Evolutionary conservation across 305 asterid genomes (phyloP), one percentile per base, ranked within the genome.

Genomic region (Rubia balearica): DNA sequence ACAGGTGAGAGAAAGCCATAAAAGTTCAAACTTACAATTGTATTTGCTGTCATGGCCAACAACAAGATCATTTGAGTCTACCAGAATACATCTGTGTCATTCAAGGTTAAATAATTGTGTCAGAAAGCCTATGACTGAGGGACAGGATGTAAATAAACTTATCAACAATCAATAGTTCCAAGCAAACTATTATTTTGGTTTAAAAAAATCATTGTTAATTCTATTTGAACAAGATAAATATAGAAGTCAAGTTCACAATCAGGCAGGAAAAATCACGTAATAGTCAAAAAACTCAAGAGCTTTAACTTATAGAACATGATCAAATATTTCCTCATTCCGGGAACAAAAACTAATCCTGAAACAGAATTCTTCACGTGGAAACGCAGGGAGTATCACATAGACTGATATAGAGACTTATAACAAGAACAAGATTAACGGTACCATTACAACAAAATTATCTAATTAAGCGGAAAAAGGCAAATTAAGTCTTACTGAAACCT

Each of bases 41-140:
- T 91, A 91, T 73, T 91, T 94, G 82, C 88, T 83, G 38, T 94
- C 99, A 74, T 94, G 99, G 65, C 99, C 99, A 67, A 91, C 88
- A 57, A 94, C 97, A 21, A 33, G 78, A 73, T 94, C 99, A 71
- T 87, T 85, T 82, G 81, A 96, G 78, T 91, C 97, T 67, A 94
- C 99, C 96, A 94, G 85, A 75, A 94, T 94, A 76, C 99, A 94
- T 77, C 99, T 94, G 90, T 83, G 78, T 43, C 73, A 65, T 21
- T n/a, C 74, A 67, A n/a, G 64, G 40, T 48, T 62, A 60, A 55
- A 67, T 51, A 46, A 59, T 51, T 38, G 65, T 8, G 22, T 46
- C 67, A 72, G 38, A 42, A 62, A n/a, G 16, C 13, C 14, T 19
- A 48, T 19, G 45, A 41, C 56, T 17, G 36, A 73, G 46, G 16